A percentile compares a stretch with the other conserved stretches of the same genome.
phyloP scores from a whole-genome alignment of 1,139 yeast species.

The Geotrichum candidum region DNA sequence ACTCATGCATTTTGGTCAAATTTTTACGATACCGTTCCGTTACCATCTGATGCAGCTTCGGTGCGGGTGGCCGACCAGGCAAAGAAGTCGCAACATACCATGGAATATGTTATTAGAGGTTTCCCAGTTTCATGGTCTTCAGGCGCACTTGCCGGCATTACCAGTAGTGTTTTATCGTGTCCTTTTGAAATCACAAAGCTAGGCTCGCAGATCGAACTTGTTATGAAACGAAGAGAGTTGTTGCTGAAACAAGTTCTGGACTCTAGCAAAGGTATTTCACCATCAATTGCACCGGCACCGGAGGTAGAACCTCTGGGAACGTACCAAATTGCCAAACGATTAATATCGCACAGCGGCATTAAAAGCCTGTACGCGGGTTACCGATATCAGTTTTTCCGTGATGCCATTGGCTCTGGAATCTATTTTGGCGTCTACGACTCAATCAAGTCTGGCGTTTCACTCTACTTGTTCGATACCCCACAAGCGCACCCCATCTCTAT shows the following conservation, averaged over 20 bases:
- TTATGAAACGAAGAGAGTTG: slow-evolving; percentile 40
- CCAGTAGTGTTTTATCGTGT: slow-evolving; percentile 63
- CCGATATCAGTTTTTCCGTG: slow-evolving; percentile 58
- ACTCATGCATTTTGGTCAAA: slow-evolving; percentile 25
- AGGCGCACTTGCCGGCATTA: slow-evolving; percentile 63
- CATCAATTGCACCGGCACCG: slow-evolving; percentile 5
- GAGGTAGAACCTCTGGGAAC: slow-evolving; percentile 34
- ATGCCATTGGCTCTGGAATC: slow-evolving; percentile 63
- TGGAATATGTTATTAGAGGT: slow-evolving; percentile 40
- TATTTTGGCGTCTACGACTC: slow-evolving; percentile 75
- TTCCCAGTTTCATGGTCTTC: slow-evolving; percentile 62
- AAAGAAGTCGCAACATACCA: slow-evolving; percentile 8
- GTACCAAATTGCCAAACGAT: slow-evolving; percentile 44
- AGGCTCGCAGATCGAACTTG: slow-evolving; percentile 59
- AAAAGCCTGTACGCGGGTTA: slow-evolving; percentile 68
- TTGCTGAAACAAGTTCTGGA: slow-evolving; percentile 28
- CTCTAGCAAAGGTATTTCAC: slow-evolving; percentile 9
- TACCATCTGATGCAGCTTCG: not conserved
- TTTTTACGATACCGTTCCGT: slow-evolving; percentile 19
- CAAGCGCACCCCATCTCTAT: slow-evolving; percentile 39
- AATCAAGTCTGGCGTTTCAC: slow-evolving; percentile 39
- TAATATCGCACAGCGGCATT: slow-evolving; percentile 53
- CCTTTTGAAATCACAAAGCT: slow-evolving; percentile 84
- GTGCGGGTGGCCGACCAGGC: not conserved
- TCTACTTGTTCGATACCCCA: slow-evolving; percentile 31